These are phyloP conservation scores for Penicillium sp. DNA, from an alignment of 2,329 filamentous ascomycete species.

Conservation along the genomic window DNA sequence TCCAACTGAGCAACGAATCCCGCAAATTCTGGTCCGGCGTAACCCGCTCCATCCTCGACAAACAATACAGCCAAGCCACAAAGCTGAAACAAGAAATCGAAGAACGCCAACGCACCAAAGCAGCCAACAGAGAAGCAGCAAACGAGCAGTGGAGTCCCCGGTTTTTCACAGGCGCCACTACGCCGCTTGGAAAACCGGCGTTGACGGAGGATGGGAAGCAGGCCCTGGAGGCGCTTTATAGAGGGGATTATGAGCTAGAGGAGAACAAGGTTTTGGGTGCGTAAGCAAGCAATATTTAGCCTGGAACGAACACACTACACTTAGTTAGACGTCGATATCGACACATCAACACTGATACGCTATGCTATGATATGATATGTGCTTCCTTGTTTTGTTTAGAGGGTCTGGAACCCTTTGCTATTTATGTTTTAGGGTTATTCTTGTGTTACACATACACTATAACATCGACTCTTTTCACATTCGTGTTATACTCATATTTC, in stretches of 20 bases:
- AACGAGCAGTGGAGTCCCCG: slow-evolving; percentile 74
- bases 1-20: slow-evolving; percentile 85
- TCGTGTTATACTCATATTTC: too few species aligned
- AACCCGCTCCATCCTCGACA: slow-evolving; percentile 76
- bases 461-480: too few species aligned
- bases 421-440: not conserved
- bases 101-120: slow-evolving; percentile 81
- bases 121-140: slow-evolving; percentile 68
- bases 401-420: not conserved
- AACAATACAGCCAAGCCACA: slow-evolving; percentile 81
- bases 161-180: slow-evolving; percentile 71
- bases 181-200: slow-evolving; percentile 58
- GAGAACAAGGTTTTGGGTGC: slow-evolving; percentile 34
- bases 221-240: slow-evolving; percentile 54
- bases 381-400: not conserved
- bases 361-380: not conserved
- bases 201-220: slow-evolving; percentile 60
- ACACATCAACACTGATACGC: not conserved
- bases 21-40: slow-evolving; percentile 83
- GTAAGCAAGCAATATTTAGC: slow-evolving; percentile 19
- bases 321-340: not conserved
- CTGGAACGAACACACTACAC: not conserved
- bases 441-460: not conserved
- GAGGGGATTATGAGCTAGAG: slow-evolving; percentile 48
- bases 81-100: slow-evolving; percentile 86